Base-by-base conservation (phyloP, 345 rosid genomes). In the Zanthoxylum bungeanum region DNA sequence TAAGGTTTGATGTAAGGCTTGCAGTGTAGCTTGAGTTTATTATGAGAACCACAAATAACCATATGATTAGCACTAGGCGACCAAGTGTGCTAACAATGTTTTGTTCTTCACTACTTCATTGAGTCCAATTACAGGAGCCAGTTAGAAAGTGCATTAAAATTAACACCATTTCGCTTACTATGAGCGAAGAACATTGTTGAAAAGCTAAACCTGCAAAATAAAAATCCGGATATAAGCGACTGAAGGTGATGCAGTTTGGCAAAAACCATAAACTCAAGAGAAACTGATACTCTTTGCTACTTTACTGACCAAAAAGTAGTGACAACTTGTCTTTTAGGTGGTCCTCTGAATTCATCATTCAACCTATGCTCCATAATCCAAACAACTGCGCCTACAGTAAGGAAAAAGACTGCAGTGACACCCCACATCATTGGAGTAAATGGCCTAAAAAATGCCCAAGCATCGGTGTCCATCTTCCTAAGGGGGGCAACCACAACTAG, bases 291-390 rank as follows among this genome's bases (percentile, higher is more conserved):
- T n/a, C n/a, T n/a, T 44, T 44, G 12, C 6, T 44, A 12, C 49
- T 14, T 17, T 6, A 67, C 78, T 64, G 44, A 78, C 81, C 77
- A 73, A 0, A 78, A 59, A 27, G 69, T 31, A 2, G 81, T 78
- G 11, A 47, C 39, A 24, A 78, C 22, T 68, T 78, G 77, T 22
- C 63, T 59, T 24, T 5, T 73, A 47, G 75, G 79, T 25, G 83
- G 79, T 12, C 83, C 79, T 0, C 83, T 39, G 25, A 76, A 79
- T 28, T 76, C 77, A 46, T 79, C 79, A 34, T 79, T 76, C 2
- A 57, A 27, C 19, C 79, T 34, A 42, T 79, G 79, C 37, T 79
- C 83, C 25, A 76, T 27, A 30, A 76, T 60, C 83, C 83, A 76
- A 8, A 79, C 53, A 16, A 76, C 77, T 0, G 42, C 50, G 47